phyloP scores from a whole-genome alignment of 768 basidiomycete species.

The Piloderma croceum region DNA sequence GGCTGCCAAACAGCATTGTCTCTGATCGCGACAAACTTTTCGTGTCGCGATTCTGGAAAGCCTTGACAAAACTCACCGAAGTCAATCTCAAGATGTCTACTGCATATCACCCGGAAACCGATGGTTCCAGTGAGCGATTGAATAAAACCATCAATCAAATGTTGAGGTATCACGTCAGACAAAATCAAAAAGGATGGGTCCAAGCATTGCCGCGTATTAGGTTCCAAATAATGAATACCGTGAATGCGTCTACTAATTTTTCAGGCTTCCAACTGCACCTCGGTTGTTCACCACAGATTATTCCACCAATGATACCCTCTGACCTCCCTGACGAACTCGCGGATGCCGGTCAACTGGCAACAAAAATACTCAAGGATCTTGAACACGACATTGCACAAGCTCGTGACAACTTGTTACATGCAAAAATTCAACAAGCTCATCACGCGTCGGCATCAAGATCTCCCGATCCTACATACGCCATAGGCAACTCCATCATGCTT shows the following conservation, averaged over 20 bases:
- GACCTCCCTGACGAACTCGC: conserved; percentile 1
- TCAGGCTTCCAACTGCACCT: conserved; percentile 25
- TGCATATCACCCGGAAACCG: conserved; percentile 25
- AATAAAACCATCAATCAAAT: conserved; percentile 15
- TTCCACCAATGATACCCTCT: conserved; percentile 19
- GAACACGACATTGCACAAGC: conserved; percentile 21
- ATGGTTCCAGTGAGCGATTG: conserved; percentile 18
- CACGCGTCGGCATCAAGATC: conserved; percentile 25
- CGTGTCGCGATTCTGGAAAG: conserved; percentile 22
- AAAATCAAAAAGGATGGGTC: conserved; percentile 17
- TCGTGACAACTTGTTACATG: too few relatives aligned
- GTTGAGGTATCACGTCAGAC: conserved; percentile 5
- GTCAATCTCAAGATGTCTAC: conserved; percentile 21
- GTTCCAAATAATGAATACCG: conserved; percentile 27
- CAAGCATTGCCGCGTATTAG: conserved; percentile 4
- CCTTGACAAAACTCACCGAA: conserved; percentile 12
- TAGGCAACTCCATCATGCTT: too few relatives aligned
- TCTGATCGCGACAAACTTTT: conserved; percentile 24
- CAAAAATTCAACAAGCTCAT: too few relatives aligned
- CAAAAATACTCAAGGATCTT: conserved; percentile 6
- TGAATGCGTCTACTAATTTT: conserved; percentile 26
- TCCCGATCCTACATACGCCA: conserved; percentile 21
- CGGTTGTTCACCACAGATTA: conserved; percentile 16
- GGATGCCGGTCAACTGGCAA: too few relatives aligned
- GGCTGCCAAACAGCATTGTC: conserved; percentile 19